Evolutionary conservation across 2,329 filamentous ascomycete species (phyloP), one percentile per base, ranked within the genome.

Genomic region (Neofusicoccum parvum): DNA sequence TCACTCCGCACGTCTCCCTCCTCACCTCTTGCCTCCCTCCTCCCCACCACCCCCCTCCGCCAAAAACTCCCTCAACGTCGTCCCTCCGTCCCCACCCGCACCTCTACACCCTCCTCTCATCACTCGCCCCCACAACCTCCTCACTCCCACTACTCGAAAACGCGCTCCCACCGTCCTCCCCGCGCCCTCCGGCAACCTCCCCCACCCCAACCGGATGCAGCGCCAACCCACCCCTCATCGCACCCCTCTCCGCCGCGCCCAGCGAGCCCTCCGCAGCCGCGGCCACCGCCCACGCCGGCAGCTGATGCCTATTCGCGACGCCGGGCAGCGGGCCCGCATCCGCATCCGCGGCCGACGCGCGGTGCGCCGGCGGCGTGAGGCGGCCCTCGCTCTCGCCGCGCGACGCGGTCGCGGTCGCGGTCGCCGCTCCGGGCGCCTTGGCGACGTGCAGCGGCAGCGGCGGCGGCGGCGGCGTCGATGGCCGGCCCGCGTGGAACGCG

Each of bases 371-470:
- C n/a, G n/a, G n/a, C n/a, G n/a, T n/a, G n/a, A n/a, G n/a, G n/a
- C n/a, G n/a, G n/a, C 15, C 34, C 23, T 27, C 5, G 7, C 3
- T 15, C 6, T 34, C 5, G 27, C 39, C 32, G 58, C 14, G n/a
- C 43, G 43, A 9, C 10, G 58, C 17, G 10, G n/a, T 37, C 17
- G 51, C 7, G 7, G 14, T 39, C 12, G 36, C 12, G 17, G 36
- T 3, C 36, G 36, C 11, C 36, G 36, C 6, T 37, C 36, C 36
- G 11, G 17, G 49, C 11, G 53, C 36, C 12, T 58, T 43, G 14
- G 27, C 27, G 39, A 48, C 17, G 10, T 23, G 27, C 37, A 58
- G 53, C 20, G 66, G 68, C 3, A 68, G 48, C 23, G 68, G 69
- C n/a, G 65, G 56, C 23, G 65, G 62, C 5, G 62, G 62, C 14